Base-by-base conservation (phyloP, 2,329 filamentous ascomycete species). In the Fusarium bulbicola region DNA sequence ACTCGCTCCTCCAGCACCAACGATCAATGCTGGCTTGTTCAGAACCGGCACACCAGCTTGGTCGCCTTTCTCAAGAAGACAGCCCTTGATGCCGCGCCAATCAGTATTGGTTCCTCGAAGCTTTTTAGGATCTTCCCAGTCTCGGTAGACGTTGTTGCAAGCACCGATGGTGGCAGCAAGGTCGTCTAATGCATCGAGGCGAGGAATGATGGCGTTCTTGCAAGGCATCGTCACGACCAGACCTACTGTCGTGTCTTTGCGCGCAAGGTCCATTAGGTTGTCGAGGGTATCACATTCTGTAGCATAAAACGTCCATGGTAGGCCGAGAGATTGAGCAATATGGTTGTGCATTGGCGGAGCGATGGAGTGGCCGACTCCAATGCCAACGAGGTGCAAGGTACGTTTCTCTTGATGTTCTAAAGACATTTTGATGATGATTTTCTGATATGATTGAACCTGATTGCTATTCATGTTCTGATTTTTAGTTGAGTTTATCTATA, bases 331-430 rank as follows among this genome's bases (percentile, higher is more conserved):
- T 7, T 47, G 21, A 6, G 64, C 63, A 1, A 67, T 67, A 11
- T 61, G 40, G 18, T 67, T 67, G 45, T 67, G 64, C 64, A 67
- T 67, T 2, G 64, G 63, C 4, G 64, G 64, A 15, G 64, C 64
- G 7, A 67, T 67, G 5, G 64, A 67, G 24, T 67, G 64, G 1
- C 64, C 64, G 14, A 67, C 64, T 4, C 64, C 64, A 37, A 67
- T 67, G 24, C 64, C 64, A 14, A 61, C 64, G 2, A 67, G 64
- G 15, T 67, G 64, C 2, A 67, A 6, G 0, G 64, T 67, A 2
- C 63, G 63, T 1, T 39, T 11, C 28, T 49, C 21, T 39, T 59
- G 42, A 9, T 32, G 7, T 15, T 36, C 16, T 7, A 26, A 66
- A 6, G 16, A 6, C 49, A 66, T 66, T 1, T 30, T 37, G 4